Conservation (phyloP, 2,329 filamentous ascomycete genomes). For the Alternaria infectoria region DNA sequence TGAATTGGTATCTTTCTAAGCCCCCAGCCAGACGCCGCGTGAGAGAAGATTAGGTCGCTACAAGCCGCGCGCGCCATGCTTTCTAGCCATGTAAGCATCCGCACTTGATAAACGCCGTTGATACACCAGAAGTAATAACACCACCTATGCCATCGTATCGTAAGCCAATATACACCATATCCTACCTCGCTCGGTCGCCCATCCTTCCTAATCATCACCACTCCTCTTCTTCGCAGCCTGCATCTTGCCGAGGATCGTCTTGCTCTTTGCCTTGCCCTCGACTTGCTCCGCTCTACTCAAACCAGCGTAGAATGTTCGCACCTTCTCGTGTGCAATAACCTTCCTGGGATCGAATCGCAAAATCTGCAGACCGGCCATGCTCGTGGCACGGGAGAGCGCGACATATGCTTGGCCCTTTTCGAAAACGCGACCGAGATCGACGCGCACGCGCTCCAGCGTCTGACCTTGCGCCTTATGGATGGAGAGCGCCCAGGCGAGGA, state of each 20-base stretch:
- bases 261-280: slow-evolving; percentile 43
- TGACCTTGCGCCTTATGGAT: slow-evolving; percentile 99
- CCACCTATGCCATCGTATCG: neutral
- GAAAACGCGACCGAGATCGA: slow-evolving; percentile 89
- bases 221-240: slow-evolving; percentile 22
- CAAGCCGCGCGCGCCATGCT: neutral
- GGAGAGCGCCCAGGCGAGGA: slow-evolving; percentile 93
- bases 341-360: slow-evolving; percentile 86
- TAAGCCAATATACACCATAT: neutral
- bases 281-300: slow-evolving; percentile 72
- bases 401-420: slow-evolving; percentile 99
- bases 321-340: slow-evolving; percentile 91
- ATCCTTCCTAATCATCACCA: neutral
- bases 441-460: slow-evolving; percentile 90
- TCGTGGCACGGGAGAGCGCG: slow-evolving; percentile 89
- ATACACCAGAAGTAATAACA: neutral
- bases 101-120: neutral
- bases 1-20: neutral
- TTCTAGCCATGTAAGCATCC: neutral
- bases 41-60: neutral
- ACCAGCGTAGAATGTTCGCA: slow-evolving; percentile 83
- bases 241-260: slow-evolving; percentile 40
- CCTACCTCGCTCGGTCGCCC: neutral
- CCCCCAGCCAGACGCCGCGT: neutral
- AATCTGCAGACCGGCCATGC: slow-evolving; percentile 85